Base-by-base conservation (phyloP, 176 grass and related monocot genomes). In the Lolium multiflorum region DNA sequence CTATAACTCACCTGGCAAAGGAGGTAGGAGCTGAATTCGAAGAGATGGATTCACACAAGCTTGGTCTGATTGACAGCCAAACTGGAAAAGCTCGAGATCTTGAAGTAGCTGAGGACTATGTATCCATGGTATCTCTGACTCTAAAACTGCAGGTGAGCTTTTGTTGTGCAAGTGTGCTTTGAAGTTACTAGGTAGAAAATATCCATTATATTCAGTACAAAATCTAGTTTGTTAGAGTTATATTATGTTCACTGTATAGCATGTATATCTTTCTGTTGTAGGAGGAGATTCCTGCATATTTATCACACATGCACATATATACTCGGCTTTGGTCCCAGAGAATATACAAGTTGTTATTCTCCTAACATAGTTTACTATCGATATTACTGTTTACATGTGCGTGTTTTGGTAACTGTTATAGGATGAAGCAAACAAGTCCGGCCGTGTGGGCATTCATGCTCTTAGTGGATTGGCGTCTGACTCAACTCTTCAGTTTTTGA, bases 21-120 rank as follows among this genome's bases (percentile, higher is more conserved):
- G 92, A 89, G 89, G 77, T 94, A 71, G 87, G 87, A 54, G 82
- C 87, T 82, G 92, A 94, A 89, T 94, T 94, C 8, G 92, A 94
- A 83, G 92, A 87, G 59, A 89, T 94, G 92, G 89, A 89, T 81
- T 88, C 89, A 26, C 92, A 94, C 72, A 91, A 91, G 82, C 89
- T 94, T 85, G 89, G 89, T 82, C 84, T 94, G 28, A 94, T 94
- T 61, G 84, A 94, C 55, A 94, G 89, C 82, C 64, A 28, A 56
- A 94, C 81, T 38, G 87, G 89, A 76, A 94, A 80, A 3, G 70
- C 85, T 65, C 49, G 51, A 91, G 92, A 94, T 80, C 82, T 94
- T 84, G 87, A 94, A 88, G 92, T 94, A 43, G 89, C 92, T 15
- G 84, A 94, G 54, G 92, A 94, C 85, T 94, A 94, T 89, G 77